Conservation (phyloP, 164 flowering plant species). For the Malania oleifera region DNA sequence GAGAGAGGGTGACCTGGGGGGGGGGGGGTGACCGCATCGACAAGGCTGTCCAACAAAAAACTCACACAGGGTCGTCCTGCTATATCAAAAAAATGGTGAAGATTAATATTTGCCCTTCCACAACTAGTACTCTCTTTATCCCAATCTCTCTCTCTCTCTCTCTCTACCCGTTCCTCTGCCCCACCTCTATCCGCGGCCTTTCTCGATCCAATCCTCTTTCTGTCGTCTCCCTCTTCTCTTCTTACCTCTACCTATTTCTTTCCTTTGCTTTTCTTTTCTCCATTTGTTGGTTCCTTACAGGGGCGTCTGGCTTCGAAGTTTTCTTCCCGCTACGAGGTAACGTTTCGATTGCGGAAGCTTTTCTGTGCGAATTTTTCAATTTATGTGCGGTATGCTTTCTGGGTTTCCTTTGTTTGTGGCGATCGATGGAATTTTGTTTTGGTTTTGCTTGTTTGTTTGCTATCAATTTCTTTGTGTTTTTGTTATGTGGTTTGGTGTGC, state of each 20-base stretch:
- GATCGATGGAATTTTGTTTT: neutral
- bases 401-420: neutral
- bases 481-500: neutral
- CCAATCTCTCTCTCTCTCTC: neutral
- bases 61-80: constrained; percentile 9
- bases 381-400: neutral
- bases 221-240: no score
- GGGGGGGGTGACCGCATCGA: constrained; percentile 12
- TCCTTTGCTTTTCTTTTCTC: neutral
- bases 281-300: neutral
- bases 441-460: neutral
- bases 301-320: neutral
- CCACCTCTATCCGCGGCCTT: no score
- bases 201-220: no score
- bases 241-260: no score
- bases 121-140: constrained; percentile 6
- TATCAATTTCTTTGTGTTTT: neutral
- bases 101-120: constrained; percentile 15
- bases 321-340: neutral
- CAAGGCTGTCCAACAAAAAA: constrained; percentile 8
- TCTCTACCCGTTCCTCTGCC: neutral
- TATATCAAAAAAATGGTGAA: constrained; percentile 38
- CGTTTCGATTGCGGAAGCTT: neutral
- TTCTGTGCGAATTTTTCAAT: neutral
- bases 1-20: constrained; percentile 14